phyloP scores from a whole-genome alignment of 352 stramenopile genomes.

The Salisapilia sapeloensis region DNA sequence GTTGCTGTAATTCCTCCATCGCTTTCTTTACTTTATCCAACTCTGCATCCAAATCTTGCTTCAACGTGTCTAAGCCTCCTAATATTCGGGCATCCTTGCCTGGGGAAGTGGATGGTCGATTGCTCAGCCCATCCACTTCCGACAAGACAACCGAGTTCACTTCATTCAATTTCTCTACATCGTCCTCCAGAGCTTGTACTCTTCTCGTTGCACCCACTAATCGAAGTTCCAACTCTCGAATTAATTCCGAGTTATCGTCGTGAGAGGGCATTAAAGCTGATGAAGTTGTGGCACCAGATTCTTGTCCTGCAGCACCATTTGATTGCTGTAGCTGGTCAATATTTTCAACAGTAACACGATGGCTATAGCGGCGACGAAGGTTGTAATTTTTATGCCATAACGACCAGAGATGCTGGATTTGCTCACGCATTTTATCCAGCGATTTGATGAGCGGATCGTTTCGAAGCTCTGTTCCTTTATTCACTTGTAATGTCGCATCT shows the following conservation, averaged over 20 bases:
- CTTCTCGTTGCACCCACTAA: conserved; percentile 35
- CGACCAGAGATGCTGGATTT: conserved; percentile 36
- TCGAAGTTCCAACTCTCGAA: conserved; percentile 38
- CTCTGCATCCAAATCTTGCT: conserved; percentile 3
- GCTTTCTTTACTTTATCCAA: no score
- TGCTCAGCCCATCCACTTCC: neutral
- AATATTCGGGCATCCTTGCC: no score
- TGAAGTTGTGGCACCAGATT: no score
- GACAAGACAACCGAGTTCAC: no score
- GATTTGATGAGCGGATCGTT: conserved; percentile 60
- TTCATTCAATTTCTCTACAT: conserved; percentile 33
- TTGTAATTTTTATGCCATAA: conserved; percentile 57
- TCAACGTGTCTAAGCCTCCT: conserved; percentile 3
- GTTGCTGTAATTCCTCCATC: no score
- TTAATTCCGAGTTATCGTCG: no score
- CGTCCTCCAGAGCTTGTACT: conserved; percentile 35
- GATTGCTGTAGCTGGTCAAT: no score
- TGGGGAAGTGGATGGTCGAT: neutral
- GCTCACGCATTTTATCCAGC: conserved; percentile 36
- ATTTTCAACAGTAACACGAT: conserved; percentile 3
- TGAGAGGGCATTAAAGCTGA: no score
- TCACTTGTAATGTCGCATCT: conserved; percentile 41
- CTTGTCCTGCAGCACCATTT: no score
- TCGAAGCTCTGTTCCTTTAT: conserved; percentile 51
- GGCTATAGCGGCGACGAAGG: conserved; percentile 6